Evolutionary conservation across 2,329 filamentous ascomycete genomes (phyloP).

Genomic region (Gaeumannomyces tritici): DNA sequence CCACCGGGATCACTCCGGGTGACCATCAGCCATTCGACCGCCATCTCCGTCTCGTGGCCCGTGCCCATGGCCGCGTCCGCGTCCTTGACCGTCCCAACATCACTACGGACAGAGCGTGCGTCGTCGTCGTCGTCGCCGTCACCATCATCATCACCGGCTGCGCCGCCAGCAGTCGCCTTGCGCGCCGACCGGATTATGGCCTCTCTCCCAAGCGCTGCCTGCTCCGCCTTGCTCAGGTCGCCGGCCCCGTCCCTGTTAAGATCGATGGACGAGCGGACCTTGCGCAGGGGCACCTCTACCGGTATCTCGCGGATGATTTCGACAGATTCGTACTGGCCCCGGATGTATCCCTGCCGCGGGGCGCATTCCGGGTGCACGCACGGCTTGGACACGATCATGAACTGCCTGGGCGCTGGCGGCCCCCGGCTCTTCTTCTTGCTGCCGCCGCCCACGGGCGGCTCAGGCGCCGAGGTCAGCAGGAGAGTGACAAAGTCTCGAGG

Average conservation of each 20-base stretch:
- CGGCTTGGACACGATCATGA: slow-evolving; percentile 81
- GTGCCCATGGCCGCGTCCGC: slow-evolving; percentile 13
- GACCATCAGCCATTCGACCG: slow-evolving; percentile 85
- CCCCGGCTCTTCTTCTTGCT: slow-evolving; percentile 9
- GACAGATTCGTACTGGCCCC: slow-evolving; percentile 83
- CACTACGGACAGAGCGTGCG: slow-evolving; percentile 5
- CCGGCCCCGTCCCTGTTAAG: slow-evolving; percentile 22
- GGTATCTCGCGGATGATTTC: slow-evolving; percentile 84
- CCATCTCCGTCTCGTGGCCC: slow-evolving; percentile 21
- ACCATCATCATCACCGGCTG: slow-evolving; percentile 6
- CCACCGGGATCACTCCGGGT: slow-evolving; percentile 83
- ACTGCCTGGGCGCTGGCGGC: slow-evolving; percentile 54
- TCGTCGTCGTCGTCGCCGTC: slow-evolving; percentile 21
- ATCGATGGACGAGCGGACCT: slow-evolving; percentile 34
- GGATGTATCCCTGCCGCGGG: slow-evolving; percentile 61
- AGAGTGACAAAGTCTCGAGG: slow-evolving; percentile 82
- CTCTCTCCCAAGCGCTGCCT: slow-evolving; percentile 25
- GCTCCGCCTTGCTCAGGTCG: slow-evolving; percentile 14
- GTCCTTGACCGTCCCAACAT: slow-evolving; percentile 1
- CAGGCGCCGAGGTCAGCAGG: slow-evolving; percentile 43
- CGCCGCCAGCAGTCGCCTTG: slow-evolving; percentile 11
- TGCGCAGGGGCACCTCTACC: slow-evolving; percentile 32
- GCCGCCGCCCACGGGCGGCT: neutral
- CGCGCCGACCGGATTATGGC: slow-evolving; percentile 31
- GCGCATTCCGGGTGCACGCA: slow-evolving; percentile 68